These are phyloP conservation scores for Aureobasidium pullulans DNA, from an alignment of 2,329 filamentous ascomycete species.

Conservation along the genomic window DNA sequence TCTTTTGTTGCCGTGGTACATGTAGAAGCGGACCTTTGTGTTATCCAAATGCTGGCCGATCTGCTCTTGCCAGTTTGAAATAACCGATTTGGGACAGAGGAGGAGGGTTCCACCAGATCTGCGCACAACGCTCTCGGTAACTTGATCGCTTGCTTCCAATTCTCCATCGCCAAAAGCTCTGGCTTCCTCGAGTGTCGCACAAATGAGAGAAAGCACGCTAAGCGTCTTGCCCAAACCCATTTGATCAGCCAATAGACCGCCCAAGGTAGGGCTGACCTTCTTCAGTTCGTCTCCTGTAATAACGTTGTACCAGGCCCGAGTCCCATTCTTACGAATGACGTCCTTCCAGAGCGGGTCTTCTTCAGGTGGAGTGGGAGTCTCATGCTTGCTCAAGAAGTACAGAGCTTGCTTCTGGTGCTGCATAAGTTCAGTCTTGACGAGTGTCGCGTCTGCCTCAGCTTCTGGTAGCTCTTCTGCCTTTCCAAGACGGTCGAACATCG, in stretches of 20 bases:
- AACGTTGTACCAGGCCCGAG: constrained; percentile 67
- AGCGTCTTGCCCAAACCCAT: constrained; percentile 52
- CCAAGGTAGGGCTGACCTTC: constrained; percentile 31
- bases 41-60: constrained; percentile 71
- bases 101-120: constrained; percentile 79
- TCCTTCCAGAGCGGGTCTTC: constrained; percentile 60
- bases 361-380: constrained; percentile 44
- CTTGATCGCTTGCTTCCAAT: constrained; percentile 29
- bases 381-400: constrained; percentile 74
- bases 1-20: constrained; percentile 79
- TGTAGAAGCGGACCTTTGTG: constrained; percentile 60
- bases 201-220: constrained; percentile 73
- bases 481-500: constrained; percentile 78
- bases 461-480: constrained; percentile 68
- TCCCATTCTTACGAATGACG: constrained; percentile 48
- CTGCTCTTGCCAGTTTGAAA: constrained; percentile 92
- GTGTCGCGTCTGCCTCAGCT: constrained; percentile 55
- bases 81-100: constrained; percentile 81
- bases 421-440: constrained; percentile 62
- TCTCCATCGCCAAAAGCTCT: constrained; percentile 50
- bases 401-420: constrained; percentile 86
- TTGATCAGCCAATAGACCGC: constrained; percentile 44
- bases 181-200: constrained; percentile 57
- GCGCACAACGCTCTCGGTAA: constrained; percentile 39
- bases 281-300: constrained; percentile 62